phyloP scores from a whole-genome alignment of 1,284 basidiomycete species.

The Ustilago loliicola region DNA sequence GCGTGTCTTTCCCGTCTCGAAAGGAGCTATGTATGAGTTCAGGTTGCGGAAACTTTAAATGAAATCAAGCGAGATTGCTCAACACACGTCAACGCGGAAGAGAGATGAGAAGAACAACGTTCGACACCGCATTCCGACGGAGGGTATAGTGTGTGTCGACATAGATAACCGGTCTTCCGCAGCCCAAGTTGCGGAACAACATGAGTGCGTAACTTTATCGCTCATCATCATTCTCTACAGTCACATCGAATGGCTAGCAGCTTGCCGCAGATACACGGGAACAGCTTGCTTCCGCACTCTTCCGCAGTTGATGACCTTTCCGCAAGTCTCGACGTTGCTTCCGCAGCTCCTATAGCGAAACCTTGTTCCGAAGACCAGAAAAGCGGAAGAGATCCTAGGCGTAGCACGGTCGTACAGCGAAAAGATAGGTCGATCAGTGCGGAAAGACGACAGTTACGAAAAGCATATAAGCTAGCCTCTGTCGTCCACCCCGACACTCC shows the following conservation, averaged over 20 bases:
- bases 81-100: too few relatives aligned
- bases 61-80: too few relatives aligned
- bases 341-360: too few relatives aligned
- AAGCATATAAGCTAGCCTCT: not conserved
- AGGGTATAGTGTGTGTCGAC: not conserved
- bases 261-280: not conserved
- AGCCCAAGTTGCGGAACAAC: not conserved
- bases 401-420: not conserved
- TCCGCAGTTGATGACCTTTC: not conserved
- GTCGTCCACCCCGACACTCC: not conserved
- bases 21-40: not conserved
- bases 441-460: not conserved
- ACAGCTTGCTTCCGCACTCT: slow-evolving; percentile 1
- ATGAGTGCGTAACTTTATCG: not conserved
- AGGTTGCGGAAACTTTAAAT: too few relatives aligned
- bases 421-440: not conserved
- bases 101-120: not conserved
- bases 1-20: not conserved
- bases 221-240: not conserved
- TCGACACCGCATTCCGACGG: not conserved
- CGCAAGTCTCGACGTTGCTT: not conserved
- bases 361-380: not conserved
- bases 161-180: not conserved
- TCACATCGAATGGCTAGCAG: not conserved
- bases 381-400: too few relatives aligned